Evolutionary conservation across 176 grass and related monocot genomes (phyloP).

Genomic region (Aegilops speltoides): DNA sequence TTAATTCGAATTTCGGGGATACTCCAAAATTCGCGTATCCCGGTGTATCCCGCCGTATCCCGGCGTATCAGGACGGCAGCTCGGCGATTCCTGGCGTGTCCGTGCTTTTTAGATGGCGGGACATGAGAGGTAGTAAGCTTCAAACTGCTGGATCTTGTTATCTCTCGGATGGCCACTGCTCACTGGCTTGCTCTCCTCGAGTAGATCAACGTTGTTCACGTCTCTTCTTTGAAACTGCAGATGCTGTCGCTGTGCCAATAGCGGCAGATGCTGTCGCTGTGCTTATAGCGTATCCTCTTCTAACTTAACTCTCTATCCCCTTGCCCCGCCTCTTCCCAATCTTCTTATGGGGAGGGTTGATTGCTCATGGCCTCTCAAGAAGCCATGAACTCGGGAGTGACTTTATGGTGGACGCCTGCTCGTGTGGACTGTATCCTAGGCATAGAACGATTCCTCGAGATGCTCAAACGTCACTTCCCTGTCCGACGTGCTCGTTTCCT

Average conservation of each 20-base stretch:
- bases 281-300: neutral
- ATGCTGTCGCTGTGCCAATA: neutral
- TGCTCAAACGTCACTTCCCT: too few relatives aligned
- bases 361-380: neutral
- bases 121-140: neutral
- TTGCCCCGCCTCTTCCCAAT: neutral
- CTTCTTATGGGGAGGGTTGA: neutral
- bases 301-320: neutral
- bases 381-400: neutral
- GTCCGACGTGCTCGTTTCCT: too few relatives aligned
- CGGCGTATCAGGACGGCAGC: too few relatives aligned
- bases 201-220: neutral
- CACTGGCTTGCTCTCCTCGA: neutral
- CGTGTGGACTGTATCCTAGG: too few relatives aligned
- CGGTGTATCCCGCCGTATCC: too few relatives aligned
- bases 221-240: neutral
- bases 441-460: too few relatives aligned
- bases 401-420: too few relatives aligned
- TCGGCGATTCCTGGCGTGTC: too few relatives aligned
- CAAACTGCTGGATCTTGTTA: neutral
- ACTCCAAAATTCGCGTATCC: too few relatives aligned
- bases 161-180: neutral
- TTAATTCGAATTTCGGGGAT: too few relatives aligned
- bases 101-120: neutral
- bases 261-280: neutral